Percentiles rank a stretch among this genome's conserved stretches.
phyloP scores from a whole-genome alignment of 495 filamentous ascomycete species.

The Aspergillus sclerotiicarbonarius region DNA sequence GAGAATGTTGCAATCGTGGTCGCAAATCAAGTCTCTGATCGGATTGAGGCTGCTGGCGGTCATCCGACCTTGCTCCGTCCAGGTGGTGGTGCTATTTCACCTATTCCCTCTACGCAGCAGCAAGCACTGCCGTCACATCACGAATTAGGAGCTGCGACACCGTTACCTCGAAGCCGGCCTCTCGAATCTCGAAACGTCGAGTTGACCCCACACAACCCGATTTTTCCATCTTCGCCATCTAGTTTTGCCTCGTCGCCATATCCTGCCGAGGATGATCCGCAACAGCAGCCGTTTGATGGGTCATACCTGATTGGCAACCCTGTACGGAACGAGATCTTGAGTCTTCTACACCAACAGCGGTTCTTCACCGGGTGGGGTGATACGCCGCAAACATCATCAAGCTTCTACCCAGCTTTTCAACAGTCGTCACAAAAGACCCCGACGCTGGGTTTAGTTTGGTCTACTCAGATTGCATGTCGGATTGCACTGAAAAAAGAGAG shows the following conservation, averaged over 20 bases:
- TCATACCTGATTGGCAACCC: conserved; percentile 41
- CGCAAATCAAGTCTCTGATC: conserved; percentile 93
- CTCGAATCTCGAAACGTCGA: conserved; percentile 19
- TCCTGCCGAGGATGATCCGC: conserved; percentile 34
- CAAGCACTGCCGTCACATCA: conserved; percentile 14
- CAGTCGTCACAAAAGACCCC: conserved; percentile 67
- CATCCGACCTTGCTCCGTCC: conserved; percentile 7
- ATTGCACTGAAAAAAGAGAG: conserved; percentile 71
- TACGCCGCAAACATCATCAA: conserved; percentile 15
- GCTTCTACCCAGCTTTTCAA: conserved; percentile 7
- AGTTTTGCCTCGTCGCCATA: conserved; percentile 32
- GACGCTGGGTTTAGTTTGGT: conserved; percentile 83
- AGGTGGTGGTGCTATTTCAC: conserved; percentile 12
- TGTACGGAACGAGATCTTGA: conserved; percentile 50
- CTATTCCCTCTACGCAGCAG: conserved; percentile 14
- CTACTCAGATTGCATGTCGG: conserved; percentile 78
- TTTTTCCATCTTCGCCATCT: conserved; percentile 29
- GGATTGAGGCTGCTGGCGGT: conserved; percentile 53
- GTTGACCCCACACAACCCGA: conserved; percentile 17
- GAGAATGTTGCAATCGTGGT: conserved; percentile 82
- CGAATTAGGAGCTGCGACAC: conserved; percentile 21
- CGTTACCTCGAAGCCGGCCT: conserved; percentile 19
- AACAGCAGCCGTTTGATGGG: conserved; percentile 31
- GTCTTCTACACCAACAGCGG: conserved; percentile 83
- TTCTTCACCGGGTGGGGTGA: conserved; percentile 97